phyloP scores from a whole-genome alignment of 768 basidiomycete genomes.

The Termitomyces eurrhizus region DNA sequence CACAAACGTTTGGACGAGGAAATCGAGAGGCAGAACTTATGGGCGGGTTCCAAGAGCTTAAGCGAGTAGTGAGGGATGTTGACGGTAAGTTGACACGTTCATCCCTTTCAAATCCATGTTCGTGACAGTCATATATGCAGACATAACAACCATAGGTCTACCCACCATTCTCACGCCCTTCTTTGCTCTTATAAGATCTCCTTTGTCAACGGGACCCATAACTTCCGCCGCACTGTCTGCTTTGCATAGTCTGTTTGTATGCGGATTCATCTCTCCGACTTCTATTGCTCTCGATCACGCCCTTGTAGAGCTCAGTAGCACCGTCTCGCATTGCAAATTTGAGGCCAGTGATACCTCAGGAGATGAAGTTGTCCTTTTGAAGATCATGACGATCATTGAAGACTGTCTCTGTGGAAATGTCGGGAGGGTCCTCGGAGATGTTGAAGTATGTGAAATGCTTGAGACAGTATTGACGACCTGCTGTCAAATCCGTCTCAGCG shows the following conservation, averaged over 20 bases:
- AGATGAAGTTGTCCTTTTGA: constrained; percentile 92
- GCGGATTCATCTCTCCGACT: constrained; percentile 59
- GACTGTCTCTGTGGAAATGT: constrained; percentile 72
- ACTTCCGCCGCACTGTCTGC: constrained; percentile 91
- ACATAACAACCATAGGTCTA: constrained; percentile 54
- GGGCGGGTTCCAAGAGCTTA: constrained; percentile 84
- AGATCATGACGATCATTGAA: constrained; percentile 87
- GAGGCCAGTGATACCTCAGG: constrained; percentile 97
- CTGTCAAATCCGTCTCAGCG: constrained; percentile 94
- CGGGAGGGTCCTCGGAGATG: constrained; percentile 75
- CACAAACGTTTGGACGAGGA: constrained; percentile 43
- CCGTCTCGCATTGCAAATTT: constrained; percentile 95
- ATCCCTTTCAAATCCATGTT: constrained; percentile 4
- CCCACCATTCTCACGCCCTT: constrained; percentile 77
- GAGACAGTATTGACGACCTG: constrained; percentile 97
- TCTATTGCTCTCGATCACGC: constrained; percentile 59
- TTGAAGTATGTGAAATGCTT: constrained; percentile 97
- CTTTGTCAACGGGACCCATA: constrained; percentile 93
- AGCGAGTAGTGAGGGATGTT: constrained; percentile 64
- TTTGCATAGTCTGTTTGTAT: constrained; percentile 84
- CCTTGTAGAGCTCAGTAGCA: constrained; percentile 79
- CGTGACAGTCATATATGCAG: constrained; percentile 31
- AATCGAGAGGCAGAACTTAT: constrained; percentile 83
- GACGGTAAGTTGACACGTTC: constrained; percentile 44
- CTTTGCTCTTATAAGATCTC: constrained; percentile 89